Percentiles rank a stretch among this genome's conserved stretches.
Conservation (phyloP, 148 eudicot species). For the Silene conica region DNA sequence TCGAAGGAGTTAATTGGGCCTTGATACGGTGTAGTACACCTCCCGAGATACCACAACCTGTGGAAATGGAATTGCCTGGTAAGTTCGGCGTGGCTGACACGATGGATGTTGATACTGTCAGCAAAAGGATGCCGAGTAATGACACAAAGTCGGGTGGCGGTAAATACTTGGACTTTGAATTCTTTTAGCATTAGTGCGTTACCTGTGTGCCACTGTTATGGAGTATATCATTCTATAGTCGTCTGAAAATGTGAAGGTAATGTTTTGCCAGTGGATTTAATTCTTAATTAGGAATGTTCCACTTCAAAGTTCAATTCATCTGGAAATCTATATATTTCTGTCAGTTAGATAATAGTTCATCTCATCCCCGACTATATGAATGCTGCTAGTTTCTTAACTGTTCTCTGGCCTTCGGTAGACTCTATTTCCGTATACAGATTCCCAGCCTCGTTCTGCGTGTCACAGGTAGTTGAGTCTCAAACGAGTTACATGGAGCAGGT, state of each 20-base stretch:
- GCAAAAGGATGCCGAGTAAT: slow-evolving; percentile 45
- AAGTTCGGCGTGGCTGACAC: slow-evolving; percentile 41
- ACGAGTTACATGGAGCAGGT: too few species aligned
- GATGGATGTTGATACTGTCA: slow-evolving; percentile 34
- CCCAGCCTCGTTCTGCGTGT: too few species aligned
- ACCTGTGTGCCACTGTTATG: slow-evolving; percentile 3
- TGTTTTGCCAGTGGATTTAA: slow-evolving; percentile 14
- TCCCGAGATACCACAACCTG: slow-evolving; percentile 65
- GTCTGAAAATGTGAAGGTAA: slow-evolving; percentile 24
- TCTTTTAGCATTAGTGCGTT: slow-evolving; percentile 55
- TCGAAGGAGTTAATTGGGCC: slow-evolving; percentile 93
- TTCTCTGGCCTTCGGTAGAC: background rate
- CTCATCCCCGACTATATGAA: background rate
- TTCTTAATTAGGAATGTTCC: background rate
- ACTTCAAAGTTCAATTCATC: slow-evolving; percentile 8
- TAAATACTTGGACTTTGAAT: slow-evolving; percentile 71
- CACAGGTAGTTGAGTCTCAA: too few species aligned
- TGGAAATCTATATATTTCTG: slow-evolving; percentile 4
- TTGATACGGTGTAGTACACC: slow-evolving; percentile 81
- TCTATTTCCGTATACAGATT: too few species aligned
- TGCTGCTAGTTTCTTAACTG: too few species aligned
- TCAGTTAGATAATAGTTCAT: background rate
- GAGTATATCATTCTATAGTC: slow-evolving; percentile 14
- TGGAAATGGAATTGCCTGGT: slow-evolving; percentile 49
- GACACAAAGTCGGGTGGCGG: slow-evolving; percentile 52